Evolutionary conservation across 345 rosid species (phyloP).

Genomic region (Pugionium dolabratum): DNA sequence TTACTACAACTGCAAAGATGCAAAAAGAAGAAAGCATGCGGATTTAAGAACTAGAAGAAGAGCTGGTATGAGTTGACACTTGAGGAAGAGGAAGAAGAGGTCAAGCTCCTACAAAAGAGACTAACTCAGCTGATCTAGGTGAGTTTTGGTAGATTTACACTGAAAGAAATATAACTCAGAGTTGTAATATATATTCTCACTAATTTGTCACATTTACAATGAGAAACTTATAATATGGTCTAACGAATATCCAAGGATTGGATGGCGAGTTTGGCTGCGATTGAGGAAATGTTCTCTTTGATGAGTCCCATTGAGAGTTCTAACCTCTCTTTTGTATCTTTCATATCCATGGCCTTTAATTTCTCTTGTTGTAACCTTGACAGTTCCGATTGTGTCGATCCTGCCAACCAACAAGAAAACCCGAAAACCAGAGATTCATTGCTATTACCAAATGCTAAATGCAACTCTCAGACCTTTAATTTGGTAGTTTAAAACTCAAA

Average conservation of each 20-base stretch:
- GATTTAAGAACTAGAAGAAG: too few relatives aligned
- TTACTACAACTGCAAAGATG: too few relatives aligned
- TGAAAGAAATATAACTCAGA: too few relatives aligned
- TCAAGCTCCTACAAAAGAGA: too few relatives aligned
- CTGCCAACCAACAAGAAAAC: constrained; percentile 37
- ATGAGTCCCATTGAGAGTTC: constrained; percentile 51
- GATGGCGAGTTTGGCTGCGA: constrained; percentile 86
- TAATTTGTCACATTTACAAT: constrained; percentile 11
- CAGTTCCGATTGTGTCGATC: constrained; percentile 59
- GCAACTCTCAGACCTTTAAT: neutral
- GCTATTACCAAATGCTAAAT: neutral
- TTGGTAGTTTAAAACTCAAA: neutral
- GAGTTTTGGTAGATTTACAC: too few relatives aligned
- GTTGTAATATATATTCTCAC: neutral
- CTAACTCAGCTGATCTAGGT: too few relatives aligned
- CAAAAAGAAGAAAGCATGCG: too few relatives aligned
- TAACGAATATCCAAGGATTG: constrained; percentile 55
- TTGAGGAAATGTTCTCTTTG: constrained; percentile 57
- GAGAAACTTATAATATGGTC: constrained; percentile 8
- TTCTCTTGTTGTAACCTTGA: constrained; percentile 62
- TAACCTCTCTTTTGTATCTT: constrained; percentile 62
- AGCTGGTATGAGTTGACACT: too few relatives aligned
- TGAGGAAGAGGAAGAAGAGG: too few relatives aligned
- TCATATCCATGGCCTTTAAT: constrained; percentile 64
- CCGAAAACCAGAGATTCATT: neutral